Conservation (phyloP, 345 rosid species). For the Viola odorata region DNA sequence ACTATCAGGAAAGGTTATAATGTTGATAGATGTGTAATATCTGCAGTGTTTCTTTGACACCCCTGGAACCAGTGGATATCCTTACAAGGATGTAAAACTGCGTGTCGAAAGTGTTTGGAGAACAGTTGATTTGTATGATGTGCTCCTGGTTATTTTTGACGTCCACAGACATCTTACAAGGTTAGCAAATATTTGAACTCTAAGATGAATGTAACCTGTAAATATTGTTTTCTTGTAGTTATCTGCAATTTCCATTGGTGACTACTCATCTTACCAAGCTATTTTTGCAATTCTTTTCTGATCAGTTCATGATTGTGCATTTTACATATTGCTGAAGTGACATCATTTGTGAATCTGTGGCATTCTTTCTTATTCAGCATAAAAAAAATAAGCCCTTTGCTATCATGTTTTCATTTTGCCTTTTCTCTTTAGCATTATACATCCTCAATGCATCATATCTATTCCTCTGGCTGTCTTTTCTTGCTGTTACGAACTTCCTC, state of each 20-base stretch:
- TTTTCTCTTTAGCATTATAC: no score
- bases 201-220: slow-evolving; percentile 6
- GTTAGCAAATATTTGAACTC: slow-evolving; percentile 32
- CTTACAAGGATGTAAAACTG: slow-evolving; percentile 67
- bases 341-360: no score
- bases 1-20: no score
- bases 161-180: slow-evolving; percentile 81
- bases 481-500: no score
- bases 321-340: no score
- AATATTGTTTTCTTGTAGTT: neutral
- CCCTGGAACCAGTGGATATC: slow-evolving; percentile 70
- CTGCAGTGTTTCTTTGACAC: slow-evolving; percentile 92
- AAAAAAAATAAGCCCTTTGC: no score
- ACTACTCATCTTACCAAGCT: neutral
- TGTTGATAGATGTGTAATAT: no score
- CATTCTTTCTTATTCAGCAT: no score
- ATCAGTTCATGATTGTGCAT: no score
- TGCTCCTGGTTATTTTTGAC: slow-evolving; percentile 83
- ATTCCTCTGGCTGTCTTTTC: no score
- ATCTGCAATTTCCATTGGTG: neutral
- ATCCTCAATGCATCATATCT: no score
- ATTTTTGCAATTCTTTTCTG: neutral
- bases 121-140: slow-evolving; percentile 68
- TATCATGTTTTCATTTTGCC: no score
- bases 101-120: slow-evolving; percentile 90